A percentile compares a stretch with the other conserved stretches of the same genome.
Evolutionary conservation across 2,329 filamentous ascomycete species (phyloP).

Genomic region (Teratosphaeria gauchensis): DNA sequence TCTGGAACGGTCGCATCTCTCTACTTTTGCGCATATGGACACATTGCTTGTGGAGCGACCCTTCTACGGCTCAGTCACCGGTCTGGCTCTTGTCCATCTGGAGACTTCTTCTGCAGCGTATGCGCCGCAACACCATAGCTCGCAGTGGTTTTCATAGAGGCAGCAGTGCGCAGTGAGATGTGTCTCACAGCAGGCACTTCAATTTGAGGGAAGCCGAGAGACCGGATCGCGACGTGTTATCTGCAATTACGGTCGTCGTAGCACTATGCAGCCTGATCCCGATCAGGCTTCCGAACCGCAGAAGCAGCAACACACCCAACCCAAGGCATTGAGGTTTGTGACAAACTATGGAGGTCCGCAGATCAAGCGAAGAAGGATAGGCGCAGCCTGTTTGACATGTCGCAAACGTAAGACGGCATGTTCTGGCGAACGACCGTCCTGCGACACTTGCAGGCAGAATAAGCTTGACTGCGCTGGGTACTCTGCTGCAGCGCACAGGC

Average conservation of each 20-base stretch:
- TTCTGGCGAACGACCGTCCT: conserved; percentile 34
- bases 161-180: not conserved
- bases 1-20: not conserved
- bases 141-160: not conserved
- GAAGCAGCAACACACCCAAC: conserved; percentile 5
- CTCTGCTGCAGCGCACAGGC: conserved; percentile 25
- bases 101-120: not conserved
- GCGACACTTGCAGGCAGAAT: conserved; percentile 39
- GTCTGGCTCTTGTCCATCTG: not conserved
- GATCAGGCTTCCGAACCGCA: not conserved
- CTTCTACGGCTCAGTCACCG: not conserved
- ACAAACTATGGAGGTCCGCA: conserved; percentile 74
- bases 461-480: conserved; percentile 40
- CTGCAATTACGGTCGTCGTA: not conserved
- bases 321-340: conserved; percentile 52
- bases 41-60: not conserved
- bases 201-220: not conserved
- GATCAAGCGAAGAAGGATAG: conserved; percentile 63
- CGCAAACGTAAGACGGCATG: conserved; percentile 42
- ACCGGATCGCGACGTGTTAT: not conserved
- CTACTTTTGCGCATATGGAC: not conserved
- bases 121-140: not conserved
- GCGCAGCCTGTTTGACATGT: conserved; percentile 52
- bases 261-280: not conserved
- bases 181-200: not conserved